Evolutionary conservation across 768 basidiomycete genomes (phyloP), one percentile per base, ranked within the genome.

Genomic region (Cubamyces sp.): DNA sequence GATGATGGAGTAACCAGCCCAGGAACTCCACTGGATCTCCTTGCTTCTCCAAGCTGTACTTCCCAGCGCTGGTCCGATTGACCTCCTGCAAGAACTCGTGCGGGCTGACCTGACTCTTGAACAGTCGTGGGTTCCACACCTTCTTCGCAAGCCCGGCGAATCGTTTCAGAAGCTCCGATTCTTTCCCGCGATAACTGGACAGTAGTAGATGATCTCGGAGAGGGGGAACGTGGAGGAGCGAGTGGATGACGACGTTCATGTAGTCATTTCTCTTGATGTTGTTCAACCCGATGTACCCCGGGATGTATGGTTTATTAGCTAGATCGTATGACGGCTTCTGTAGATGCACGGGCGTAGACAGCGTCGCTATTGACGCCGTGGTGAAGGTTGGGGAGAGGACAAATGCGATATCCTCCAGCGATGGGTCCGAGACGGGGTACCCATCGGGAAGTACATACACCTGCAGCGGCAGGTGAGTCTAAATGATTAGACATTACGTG

Each of bases 31-130:
- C 87, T 15, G 97, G 97, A 74, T 99, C 97, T 1, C 97, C 97
- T 76, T 95, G 94, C 71, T 91, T 82, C 70, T 96, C 96, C 66
- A 98, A 81, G 64, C 92, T 87, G 77, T 96, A 98, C 77, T 93
- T 94, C 16, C 93, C 95, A 48, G 78, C 83, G 70, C 93, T 96
- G 51, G 90, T 89, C 65, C 94, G 83, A 67, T 90, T 89, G 57
- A 98, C 96, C 76, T 98, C 97, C 75, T 99, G 97, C 58, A 99
- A 77, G 74, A 98, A 95, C 73, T 99, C 97, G 73, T 99, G 97
- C n/a, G 97, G 97, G 67, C 90, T 92, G 68, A 98, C 95, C 82
- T 99, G 97, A 62, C 91, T 90, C 75, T 99, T 99, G 85, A 99
- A 99, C 58, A 96, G 77, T 53, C 88, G 81, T 9, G 96, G 94